Percentiles rank a stretch among this genome's conserved stretches.
Evolutionary conservation across 129 eudicot genomes (phyloP).

Genomic region (Chrysanthemum seticuspe): DNA sequence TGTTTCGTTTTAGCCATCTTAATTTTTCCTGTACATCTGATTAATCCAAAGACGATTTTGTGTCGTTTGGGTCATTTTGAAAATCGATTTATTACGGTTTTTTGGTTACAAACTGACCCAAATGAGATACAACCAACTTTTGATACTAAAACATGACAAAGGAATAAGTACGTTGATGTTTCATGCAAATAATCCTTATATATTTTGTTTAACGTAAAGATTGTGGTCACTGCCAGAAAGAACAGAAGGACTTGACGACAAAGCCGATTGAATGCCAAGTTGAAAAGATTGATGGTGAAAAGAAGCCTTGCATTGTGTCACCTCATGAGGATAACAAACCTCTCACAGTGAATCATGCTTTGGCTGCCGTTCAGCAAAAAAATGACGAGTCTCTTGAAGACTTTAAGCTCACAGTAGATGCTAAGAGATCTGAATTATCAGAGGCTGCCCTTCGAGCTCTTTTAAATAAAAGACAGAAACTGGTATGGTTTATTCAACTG

Average conservation of each 20-base stretch:
- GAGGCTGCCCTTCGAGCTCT: constrained; percentile 56
- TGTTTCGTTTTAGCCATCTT: too few relatives aligned
- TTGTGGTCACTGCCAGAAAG: constrained; percentile 22
- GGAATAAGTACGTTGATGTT: too few relatives aligned
- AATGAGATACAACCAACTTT: too few relatives aligned
- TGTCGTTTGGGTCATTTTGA: too few relatives aligned
- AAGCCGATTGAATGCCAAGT: constrained; percentile 16
- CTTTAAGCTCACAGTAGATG: constrained; percentile 27
- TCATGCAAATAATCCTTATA: background rate
- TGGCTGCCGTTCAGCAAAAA: too few relatives aligned
- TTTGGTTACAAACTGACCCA: too few relatives aligned
- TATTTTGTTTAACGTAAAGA: background rate
- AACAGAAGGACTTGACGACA: constrained; percentile 18
- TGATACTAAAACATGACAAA: too few relatives aligned
- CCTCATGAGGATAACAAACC: constrained; percentile 23
- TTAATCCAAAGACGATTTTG: too few relatives aligned
- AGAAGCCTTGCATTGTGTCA: constrained; percentile 18
- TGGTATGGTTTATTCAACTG: constrained; percentile 32
- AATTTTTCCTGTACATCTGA: too few relatives aligned
- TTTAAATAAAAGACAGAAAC: constrained; percentile 41
- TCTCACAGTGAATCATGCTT: constrained; percentile 17
- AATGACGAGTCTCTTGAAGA: constrained; percentile 12
- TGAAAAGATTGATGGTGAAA: constrained; percentile 28
- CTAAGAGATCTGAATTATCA: constrained; percentile 42
- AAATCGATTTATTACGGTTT: too few relatives aligned